These are phyloP conservation scores for Lentinula detonsa DNA, from an alignment of 768 basidiomycete species.

Conservation along the genomic window DNA sequence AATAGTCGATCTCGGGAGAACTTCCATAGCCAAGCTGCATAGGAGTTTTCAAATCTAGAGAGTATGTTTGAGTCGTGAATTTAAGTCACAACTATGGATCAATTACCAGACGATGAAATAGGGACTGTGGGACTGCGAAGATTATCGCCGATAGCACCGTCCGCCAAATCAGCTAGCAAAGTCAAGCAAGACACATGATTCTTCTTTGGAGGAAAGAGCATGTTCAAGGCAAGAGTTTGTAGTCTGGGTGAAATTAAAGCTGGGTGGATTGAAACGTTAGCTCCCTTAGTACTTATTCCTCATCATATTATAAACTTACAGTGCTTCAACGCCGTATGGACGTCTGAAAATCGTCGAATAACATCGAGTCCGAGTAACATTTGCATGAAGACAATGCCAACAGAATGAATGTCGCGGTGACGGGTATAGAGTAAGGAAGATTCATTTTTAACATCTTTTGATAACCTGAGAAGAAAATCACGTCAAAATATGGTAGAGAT, in stretches of 20 bases:
- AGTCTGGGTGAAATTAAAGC: constrained; percentile 49
- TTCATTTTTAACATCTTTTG: constrained; percentile 74
- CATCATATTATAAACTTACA: constrained; percentile 30
- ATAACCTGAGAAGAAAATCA: constrained; percentile 41
- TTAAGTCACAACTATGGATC: background rate
- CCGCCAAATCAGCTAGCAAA: background rate
- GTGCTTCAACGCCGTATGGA: constrained; percentile 50
- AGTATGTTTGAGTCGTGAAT: background rate
- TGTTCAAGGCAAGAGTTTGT: constrained; percentile 45
- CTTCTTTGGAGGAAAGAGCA: constrained; percentile 59
- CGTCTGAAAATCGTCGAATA: constrained; percentile 45
- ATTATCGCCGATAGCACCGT: background rate
- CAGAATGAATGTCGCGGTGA: constrained; percentile 76
- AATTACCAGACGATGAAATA: background rate
- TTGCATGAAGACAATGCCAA: constrained; percentile 75
- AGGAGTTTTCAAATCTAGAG: constrained; percentile 42
- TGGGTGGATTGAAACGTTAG: constrained; percentile 17
- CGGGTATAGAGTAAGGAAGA: constrained; percentile 69
- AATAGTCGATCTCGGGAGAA: constrained; percentile 68
- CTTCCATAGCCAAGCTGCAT: constrained; percentile 25
- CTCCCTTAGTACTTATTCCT: background rate
- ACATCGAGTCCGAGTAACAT: constrained; percentile 82
- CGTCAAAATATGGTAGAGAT: background rate
- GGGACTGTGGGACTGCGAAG: background rate
- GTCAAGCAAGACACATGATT: constrained; percentile 32